A percentile compares a stretch with the other conserved stretches of the same genome.
phyloP scores from a whole-genome alignment of 176 grass and related monocot genomes.

The maize (Zea mays) region Zm-B73-REFERENCE-NAM-5.0 NC_050101.1:116702501-116703000 shows the following conservation, averaged over 20 bases:
- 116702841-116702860: not conserved
- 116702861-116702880: not conserved
- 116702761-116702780: not conserved
- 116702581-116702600: constrained; percentile 75
- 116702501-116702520: constrained; percentile 38
- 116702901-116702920: not conserved
- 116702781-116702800: not conserved
- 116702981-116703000: too few relatives aligned
- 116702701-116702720: not conserved
- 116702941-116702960: not conserved
- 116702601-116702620: constrained; percentile 45
- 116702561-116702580: constrained; percentile 82
- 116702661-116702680: constrained; percentile 75
- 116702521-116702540: constrained; percentile 53
- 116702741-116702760: not conserved
- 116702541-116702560: constrained; percentile 73
- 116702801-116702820: not conserved
- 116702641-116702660: constrained; percentile 62
- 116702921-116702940: not conserved
- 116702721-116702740: not conserved
- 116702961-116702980: not conserved
- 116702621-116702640: constrained; percentile 89
- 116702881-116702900: not conserved
- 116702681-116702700: constrained; percentile 24
- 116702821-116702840: not conserved